Base-by-base conservation (phyloP, 1,139 yeast genomes). In the Scheffersomyces titani region DNA sequence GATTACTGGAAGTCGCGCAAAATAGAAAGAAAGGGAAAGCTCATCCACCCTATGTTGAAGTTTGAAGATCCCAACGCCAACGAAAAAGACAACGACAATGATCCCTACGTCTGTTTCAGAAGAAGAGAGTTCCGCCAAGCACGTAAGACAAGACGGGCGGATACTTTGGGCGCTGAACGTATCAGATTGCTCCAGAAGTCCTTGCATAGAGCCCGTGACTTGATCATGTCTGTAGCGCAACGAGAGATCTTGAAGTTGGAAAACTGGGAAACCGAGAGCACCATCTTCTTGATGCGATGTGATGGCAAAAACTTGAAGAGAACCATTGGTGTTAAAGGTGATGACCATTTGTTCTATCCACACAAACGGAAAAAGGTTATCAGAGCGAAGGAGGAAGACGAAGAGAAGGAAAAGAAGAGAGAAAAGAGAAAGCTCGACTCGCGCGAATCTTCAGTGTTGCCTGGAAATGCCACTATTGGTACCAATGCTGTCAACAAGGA, bases 41-140 rank as follows among this genome's bases (percentile, higher is more conserved):
- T 89, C 11, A 83, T 96, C 48, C 84, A 85, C 64, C 97, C 98
- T 1, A 73, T 80, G 9, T 77, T 96, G 52, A 90, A 88, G 70
- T 92, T 90, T 69, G 98, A 93, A 73, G 96, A 91, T 65, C 92
- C 91, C 19, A 78, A 74, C 63, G 83, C 83, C 5, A 86, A 85
- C 56, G 97, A 92, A 62, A 90, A 90, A 65, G 98, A 93, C 67
- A 85, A 85, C 64, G 99, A 94, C 67, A 86, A 84, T 59, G 98
- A 94, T 72, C 98, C 99, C 1, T 94, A 96, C 72, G 89, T 92
- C 51, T 92, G 98, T 76, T 94, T 96, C 77, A 85, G 99, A 68
- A 87, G 98, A 66, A 89, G 99, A 72, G 99, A 93, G 68, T 89
- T 92, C 63, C 86, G 99, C 62, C 98, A 91, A 70, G 96, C 96